Evolutionary conservation across 768 basidiomycete species (phyloP), one percentile per base, ranked within the genome.

Genomic region (Phaffia australis): DNA sequence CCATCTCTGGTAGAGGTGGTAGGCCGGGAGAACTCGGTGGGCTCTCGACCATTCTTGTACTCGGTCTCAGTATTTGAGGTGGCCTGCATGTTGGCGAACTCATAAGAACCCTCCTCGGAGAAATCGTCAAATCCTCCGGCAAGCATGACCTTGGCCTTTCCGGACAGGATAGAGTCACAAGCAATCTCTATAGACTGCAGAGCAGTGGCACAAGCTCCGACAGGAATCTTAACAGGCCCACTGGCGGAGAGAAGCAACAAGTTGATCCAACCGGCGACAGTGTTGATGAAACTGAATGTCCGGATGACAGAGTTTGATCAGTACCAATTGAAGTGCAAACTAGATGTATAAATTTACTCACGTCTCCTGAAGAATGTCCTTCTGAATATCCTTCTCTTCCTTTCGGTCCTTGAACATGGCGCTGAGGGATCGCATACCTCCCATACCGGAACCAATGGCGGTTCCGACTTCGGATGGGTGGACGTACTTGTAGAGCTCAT

Each of bases 361-460:
- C 88, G 95, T 98, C 78, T 99, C 95, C 77, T 98, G 95, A 52
- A 99, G 80, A 70, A 99, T 88, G 73, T 99, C 95, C 73, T 93
- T 98, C 78, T 98, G 95, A 0, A 98, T 92, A 47, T 97, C 92
- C 76, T 88, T 89, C 80, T 97, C 95, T 74, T 97, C 94, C 50
- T 92, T 87, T 69, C 95, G 87, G 75, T 99, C 95, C 77, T 90
- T 95, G 83, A 99, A 99, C 95, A 99, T 99, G 78, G 88, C 86
- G 60, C 86, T 81, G 79, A 97, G 81, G 73, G 87, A 88, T 66
- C 85, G 84, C 70, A 89, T 84, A 73, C 95, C 95, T 72, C 95
- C 95, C 94, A 99, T 98, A 71, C 95, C 95, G 73, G 89, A 91
- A 65, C 95, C 95, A 68, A 99, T 79, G 65, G 86, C 84, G 2